Evolutionary conservation across 129 eudicot species (phyloP).

Genomic region (Centaurea solstitialis): DNA sequence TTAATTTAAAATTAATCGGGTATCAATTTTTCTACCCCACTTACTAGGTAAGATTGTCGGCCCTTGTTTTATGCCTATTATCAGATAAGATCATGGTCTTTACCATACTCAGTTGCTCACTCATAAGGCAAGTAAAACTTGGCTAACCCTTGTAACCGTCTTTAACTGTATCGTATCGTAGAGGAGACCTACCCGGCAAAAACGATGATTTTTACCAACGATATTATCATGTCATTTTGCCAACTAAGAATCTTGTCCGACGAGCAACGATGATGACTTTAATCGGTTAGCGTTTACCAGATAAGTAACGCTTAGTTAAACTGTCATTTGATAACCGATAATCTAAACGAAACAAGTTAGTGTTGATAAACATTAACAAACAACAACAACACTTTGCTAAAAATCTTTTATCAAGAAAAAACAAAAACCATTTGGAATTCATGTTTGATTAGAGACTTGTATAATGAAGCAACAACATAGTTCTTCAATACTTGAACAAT

Average conservation of each 20-base stretch:
- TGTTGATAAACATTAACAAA: too few relatives aligned
- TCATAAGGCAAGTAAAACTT: not conserved
- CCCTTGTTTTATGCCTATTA: not conserved
- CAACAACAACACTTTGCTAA: too few relatives aligned
- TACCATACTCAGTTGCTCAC: not conserved
- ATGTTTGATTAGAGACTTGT: not conserved
- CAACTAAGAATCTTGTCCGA: too few relatives aligned
- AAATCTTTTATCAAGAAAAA: not conserved
- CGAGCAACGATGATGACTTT: too few relatives aligned
- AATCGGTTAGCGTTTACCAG: too few relatives aligned
- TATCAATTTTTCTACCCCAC: not conserved
- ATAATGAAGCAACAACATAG: not conserved
- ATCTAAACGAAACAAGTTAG: not conserved
- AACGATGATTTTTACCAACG: too few relatives aligned
- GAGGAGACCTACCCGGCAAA: too few relatives aligned
- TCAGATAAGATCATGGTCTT: not conserved
- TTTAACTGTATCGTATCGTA: not conserved
- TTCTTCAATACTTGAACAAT: not conserved
- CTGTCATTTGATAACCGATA: not conserved
- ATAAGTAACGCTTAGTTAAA: too few relatives aligned
- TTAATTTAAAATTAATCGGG: too few relatives aligned
- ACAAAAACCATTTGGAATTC: slow-evolving; percentile 1
- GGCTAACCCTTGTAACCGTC: not conserved
- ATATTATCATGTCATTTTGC: too few relatives aligned
- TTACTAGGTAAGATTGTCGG: not conserved